phyloP scores from a whole-genome alignment of 2,329 filamentous ascomycete species.

The Microsporum audouinii region DNA sequence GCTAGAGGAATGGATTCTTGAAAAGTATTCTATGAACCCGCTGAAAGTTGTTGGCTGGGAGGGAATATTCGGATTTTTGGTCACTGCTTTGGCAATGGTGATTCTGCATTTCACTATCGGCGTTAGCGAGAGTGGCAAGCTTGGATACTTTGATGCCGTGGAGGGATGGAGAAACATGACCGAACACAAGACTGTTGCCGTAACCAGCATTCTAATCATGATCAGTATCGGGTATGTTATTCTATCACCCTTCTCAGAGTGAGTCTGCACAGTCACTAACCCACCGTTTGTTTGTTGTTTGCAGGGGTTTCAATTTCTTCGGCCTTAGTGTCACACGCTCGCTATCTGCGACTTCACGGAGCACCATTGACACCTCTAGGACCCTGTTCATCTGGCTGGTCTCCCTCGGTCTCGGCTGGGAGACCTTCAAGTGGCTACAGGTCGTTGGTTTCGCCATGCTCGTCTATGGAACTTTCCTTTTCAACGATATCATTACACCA shows the following conservation, averaged over 20 bases:
- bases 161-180: constrained; percentile 78
- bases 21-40: constrained; percentile 66
- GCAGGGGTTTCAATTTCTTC: constrained; percentile 95
- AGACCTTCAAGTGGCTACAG: constrained; percentile 95
- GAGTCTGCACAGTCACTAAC: not conserved
- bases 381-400: constrained; percentile 98
- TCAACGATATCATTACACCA: constrained; percentile 84
- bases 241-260: constrained; percentile 4
- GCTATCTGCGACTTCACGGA: constrained; percentile 84
- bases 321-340: constrained; percentile 81
- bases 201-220: constrained; percentile 86
- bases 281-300: constrained; percentile 7
- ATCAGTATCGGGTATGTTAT: constrained; percentile 76
- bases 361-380: constrained; percentile 93
- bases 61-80: constrained; percentile 74
- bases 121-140: constrained; percentile 56
- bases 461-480: constrained; percentile 92
- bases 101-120: constrained; percentile 69
- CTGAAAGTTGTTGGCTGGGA: constrained; percentile 94
- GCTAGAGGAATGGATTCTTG: constrained; percentile 84
- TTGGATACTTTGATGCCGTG: constrained; percentile 80
- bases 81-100: constrained; percentile 69
- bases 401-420: constrained; percentile 86
- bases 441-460: constrained; percentile 77
- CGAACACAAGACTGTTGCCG: constrained; percentile 55